Percentiles rank a stretch among this genome's conserved stretches.
These are phyloP conservation scores for Euphrasia arctica DNA, from an alignment of 305 asterid genomes.

Conservation along the genomic window DNA sequence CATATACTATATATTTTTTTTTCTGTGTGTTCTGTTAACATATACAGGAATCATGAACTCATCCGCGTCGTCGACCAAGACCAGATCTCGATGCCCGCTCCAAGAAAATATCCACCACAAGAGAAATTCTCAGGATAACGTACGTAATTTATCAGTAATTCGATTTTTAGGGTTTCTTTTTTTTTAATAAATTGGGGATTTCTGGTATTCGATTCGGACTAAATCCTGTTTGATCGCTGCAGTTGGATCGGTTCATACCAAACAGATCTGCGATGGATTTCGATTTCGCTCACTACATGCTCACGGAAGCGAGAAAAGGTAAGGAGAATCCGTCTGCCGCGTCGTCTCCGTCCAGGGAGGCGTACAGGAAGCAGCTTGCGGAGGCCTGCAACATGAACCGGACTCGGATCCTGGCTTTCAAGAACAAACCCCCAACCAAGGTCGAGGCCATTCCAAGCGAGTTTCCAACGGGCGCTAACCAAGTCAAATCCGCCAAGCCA, in stretches of 20 bases:
- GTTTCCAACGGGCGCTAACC: conserved; percentile 38
- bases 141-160: conserved; percentile 27
- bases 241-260: conserved; percentile 84
- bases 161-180: neutral
- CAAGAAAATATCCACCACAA: conserved; percentile 56
- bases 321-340: conserved; percentile 56
- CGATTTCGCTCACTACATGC: conserved; percentile 74
- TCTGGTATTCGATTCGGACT: neutral
- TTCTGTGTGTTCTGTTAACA: conserved; percentile 32
- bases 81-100: conserved; percentile 55
- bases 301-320: conserved; percentile 63
- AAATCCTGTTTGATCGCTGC: conserved; percentile 4
- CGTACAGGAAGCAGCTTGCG: conserved; percentile 68
- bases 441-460: conserved; percentile 54
- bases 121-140: conserved; percentile 61
- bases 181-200: neutral
- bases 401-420: conserved; percentile 66
- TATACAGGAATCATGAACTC: conserved; percentile 52
- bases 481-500: conserved; percentile 51
- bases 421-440: conserved; percentile 73
- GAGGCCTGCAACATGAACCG: conserved; percentile 75
- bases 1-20: conserved; percentile 2
- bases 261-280: conserved; percentile 84
- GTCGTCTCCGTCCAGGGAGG: conserved; percentile 76
- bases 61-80: conserved; percentile 44